phyloP scores from a whole-genome alignment of 192 early-diverging fungal genomes.

The Chytriomyces sp. region DNA sequence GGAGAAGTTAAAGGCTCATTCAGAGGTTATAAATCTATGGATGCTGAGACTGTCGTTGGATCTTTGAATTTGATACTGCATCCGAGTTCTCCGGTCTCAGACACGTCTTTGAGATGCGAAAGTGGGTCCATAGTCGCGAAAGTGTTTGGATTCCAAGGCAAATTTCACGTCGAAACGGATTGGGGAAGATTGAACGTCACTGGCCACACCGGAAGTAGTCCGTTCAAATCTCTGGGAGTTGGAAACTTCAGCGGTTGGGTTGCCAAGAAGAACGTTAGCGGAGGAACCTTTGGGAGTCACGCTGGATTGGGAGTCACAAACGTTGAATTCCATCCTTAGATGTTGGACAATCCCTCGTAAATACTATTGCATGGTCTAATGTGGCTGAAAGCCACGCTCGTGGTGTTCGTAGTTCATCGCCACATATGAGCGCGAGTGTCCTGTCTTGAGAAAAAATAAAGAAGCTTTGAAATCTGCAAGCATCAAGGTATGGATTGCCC shows the following conservation, averaged over 20 bases:
- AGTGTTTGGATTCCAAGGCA: conserved; percentile 11
- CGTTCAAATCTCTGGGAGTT: no score
- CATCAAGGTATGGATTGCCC: not conserved
- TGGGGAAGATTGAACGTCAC: not conserved
- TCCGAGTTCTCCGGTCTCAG: not conserved
- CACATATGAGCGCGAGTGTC: no score
- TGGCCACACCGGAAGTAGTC: not conserved
- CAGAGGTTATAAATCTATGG: not conserved
- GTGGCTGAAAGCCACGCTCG: no score
- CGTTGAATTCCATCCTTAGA: not conserved
- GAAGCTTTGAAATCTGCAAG: not conserved
- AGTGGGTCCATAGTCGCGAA: not conserved
- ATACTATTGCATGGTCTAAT: no score
- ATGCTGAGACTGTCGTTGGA: not conserved
- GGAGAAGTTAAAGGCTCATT: not conserved
- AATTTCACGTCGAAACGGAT: not conserved
- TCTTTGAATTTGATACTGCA: not conserved
- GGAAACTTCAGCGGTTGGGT: not conserved
- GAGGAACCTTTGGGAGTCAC: not conserved
- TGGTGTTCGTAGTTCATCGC: no score
- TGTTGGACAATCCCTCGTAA: no score
- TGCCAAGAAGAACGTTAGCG: not conserved
- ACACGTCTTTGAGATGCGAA: not conserved
- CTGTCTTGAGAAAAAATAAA: no score
- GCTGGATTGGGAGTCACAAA: not conserved